Evolutionary conservation across 331 rosid species (phyloP).

Genomic region (Arachis monticola): DNA sequence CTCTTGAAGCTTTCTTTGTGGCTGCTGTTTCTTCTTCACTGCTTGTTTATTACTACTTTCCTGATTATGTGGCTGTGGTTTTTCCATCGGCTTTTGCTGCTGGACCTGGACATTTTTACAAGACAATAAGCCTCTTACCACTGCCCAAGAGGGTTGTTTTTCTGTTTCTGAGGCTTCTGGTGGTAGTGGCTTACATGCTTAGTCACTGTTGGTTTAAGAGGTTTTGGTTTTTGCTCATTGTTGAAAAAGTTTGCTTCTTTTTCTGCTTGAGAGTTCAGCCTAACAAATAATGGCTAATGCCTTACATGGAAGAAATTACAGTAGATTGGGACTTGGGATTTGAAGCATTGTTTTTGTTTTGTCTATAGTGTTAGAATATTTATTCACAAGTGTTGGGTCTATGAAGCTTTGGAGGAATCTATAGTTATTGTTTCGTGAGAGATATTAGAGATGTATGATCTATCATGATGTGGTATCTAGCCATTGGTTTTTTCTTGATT

Average conservation of each 20-base stretch:
- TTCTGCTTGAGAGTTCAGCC: constrained; percentile 21
- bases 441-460: constrained; percentile 5
- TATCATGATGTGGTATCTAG: constrained; percentile 34
- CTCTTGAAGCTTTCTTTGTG: constrained; percentile 50
- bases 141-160: constrained; percentile 79
- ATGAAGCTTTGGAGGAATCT: constrained; percentile 35
- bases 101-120: constrained; percentile 60
- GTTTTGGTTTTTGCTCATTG: constrained; percentile 71
- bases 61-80: neutral
- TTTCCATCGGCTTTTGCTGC: too few relatives aligned
- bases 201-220: constrained; percentile 46
- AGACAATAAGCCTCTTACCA: constrained; percentile 72
- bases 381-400: constrained; percentile 2
- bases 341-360: constrained; percentile 3
- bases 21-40: constrained; percentile 42
- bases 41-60: constrained; percentile 40
- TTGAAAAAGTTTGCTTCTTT: constrained; percentile 13
- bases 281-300: constrained; percentile 33
- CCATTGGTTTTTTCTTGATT: constrained; percentile 38
- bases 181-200: constrained; percentile 51
- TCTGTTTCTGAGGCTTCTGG: constrained; percentile 60
- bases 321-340: constrained; percentile 19
- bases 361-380: neutral
- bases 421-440: constrained; percentile 20
- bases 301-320: too few relatives aligned